Base-by-base conservation (phyloP, 495 filamentous ascomycete genomes). In the Tuber microsphaerosporum region DNA sequence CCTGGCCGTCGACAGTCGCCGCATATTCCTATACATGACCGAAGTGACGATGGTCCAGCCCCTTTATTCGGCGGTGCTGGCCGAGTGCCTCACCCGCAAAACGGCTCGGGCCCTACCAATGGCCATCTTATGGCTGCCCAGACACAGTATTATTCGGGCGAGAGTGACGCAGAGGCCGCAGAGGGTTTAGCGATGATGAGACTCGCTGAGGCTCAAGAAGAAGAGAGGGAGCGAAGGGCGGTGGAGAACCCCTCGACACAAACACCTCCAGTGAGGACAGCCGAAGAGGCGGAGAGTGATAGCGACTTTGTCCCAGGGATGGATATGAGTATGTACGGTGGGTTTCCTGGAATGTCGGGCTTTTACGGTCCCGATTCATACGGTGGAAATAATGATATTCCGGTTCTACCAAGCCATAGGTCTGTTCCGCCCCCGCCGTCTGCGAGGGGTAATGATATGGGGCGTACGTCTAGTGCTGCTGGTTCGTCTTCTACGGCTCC, bases 111-210 rank as follows among this genome's bases (percentile, higher is more conserved):
- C 68, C 56, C 56, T 65, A 85, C 86, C 2, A 89, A 89, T 77
- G 90, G 90, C 20, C 86, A 88, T 56, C 85, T 85, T 48, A 84
- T 84, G 42, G 84, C 86, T 48, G 85, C 84, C 16, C 83, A 84
- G 10, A 83, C 85, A 8, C 87, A 56, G 26, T 82, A 80, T 37
- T 83, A 83, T 75, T 79, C 79, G 19, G 77, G 95, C 76, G 92
- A 93, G 42, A 97, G 93, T 80, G 95, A 99, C 77, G 89, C 93
- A 0, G 95, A 99, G 84, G 94, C 93, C 41, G 91, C 92, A 34
- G 93, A 92, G 41, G 95, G 95, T 1, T 85, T 96, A 26, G 89
- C 90, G 77, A 93, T 94, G 80, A 88, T 99, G 87, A 90, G 89
- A 46, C 88, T 92, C 84, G 95, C 97, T 72, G 89, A 94, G 83